Base-by-base conservation (phyloP, 2,329 filamentous ascomycete species). In the Nigrospora sphaerica region DNA sequence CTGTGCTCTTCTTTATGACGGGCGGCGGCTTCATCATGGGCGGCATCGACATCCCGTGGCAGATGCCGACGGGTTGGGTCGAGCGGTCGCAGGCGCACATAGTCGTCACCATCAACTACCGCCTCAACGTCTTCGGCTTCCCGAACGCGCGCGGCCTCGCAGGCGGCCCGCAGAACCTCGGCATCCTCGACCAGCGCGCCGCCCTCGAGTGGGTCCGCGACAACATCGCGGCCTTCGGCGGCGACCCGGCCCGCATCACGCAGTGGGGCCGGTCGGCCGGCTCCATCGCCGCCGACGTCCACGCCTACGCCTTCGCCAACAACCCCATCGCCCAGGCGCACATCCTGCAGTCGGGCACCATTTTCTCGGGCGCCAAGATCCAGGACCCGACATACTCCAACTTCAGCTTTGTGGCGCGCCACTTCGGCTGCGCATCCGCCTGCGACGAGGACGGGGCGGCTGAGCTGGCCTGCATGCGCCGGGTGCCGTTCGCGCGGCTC, bases 191-290 rank as follows among this genome's bases (percentile, higher is more conserved):
- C 55, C 73, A 77, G 53, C 68, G 73, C 10, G 54, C 64, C 17
- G 73, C 71, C 1, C 56, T 77, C 1, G 70, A 75, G 57, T 78
- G 74, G 75, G 59, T 74, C 0, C 63, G 63, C 35, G 60, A 68
- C 48, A 76, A 78, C 55, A 70, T 77, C 35, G 62, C 52, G 9
- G 59, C 58, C 6, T 78, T 78, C 50, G 72, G 73, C 45, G 74
- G 75, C 31, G 69, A 73, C 50, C 57, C 61, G 4, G 46, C 55
- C 4, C 58, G 62, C 13, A 73, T 75, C 50, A 66, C 67, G 4
- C 59, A 73, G 7, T 70, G 68, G 53, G 74, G 74, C 14, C 69
- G 72, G 58, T 73, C 70, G 17, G 70, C 74, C 3, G 72, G 74
- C 10, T 56, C 62, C 12, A 57, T 67, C 3, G 57, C 60, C 23